Evolutionary conservation across 2,329 filamentous ascomycete species (phyloP).

Genomic region (Aspergillus floridensis): DNA sequence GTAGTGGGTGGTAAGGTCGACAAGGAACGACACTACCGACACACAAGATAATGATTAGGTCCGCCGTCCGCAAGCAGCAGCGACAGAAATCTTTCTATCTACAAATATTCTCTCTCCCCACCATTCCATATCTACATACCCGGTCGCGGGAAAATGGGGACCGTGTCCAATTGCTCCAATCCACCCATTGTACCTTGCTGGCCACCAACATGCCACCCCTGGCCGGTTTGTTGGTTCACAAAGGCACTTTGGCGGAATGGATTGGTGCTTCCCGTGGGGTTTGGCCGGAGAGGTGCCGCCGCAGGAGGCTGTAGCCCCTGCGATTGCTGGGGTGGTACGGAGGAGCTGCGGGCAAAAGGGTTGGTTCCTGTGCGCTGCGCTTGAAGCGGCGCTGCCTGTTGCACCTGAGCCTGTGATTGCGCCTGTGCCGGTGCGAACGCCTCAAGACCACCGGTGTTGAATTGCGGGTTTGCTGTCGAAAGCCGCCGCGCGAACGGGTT

Average conservation of each 20-base stretch:
- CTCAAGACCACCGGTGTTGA: slow-evolving; percentile 21
- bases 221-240: slow-evolving; percentile 81
- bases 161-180: slow-evolving; percentile 70
- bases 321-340: slow-evolving; percentile 40
- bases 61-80: not conserved
- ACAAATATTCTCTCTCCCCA: not conserved
- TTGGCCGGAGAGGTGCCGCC: slow-evolving; percentile 60
- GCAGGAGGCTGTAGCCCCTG: slow-evolving; percentile 36
- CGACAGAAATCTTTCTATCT: not conserved
- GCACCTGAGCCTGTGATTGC: slow-evolving; percentile 23
- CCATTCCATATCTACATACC: slow-evolving; percentile 39
- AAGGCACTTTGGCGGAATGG: slow-evolving; percentile 91
- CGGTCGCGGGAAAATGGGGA: slow-evolving; percentile 82
- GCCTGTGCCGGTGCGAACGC: slow-evolving; percentile 23
- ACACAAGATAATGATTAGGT: not conserved
- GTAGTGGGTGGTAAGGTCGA: not conserved
- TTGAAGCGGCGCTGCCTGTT: slow-evolving; percentile 36
- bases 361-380: slow-evolving; percentile 67
- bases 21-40: not conserved
- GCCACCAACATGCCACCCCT: slow-evolving; percentile 76
- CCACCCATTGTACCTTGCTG: slow-evolving; percentile 76
- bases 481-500: slow-evolving; percentile 78
- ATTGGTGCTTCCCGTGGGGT: slow-evolving; percentile 85
- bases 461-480: slow-evolving; percentile 34
- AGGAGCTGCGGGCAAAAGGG: slow-evolving; percentile 61